These are phyloP conservation scores for Bipolaris bicolor DNA, from an alignment of 2,329 filamentous ascomycete species.

Conservation along the genomic window DNA sequence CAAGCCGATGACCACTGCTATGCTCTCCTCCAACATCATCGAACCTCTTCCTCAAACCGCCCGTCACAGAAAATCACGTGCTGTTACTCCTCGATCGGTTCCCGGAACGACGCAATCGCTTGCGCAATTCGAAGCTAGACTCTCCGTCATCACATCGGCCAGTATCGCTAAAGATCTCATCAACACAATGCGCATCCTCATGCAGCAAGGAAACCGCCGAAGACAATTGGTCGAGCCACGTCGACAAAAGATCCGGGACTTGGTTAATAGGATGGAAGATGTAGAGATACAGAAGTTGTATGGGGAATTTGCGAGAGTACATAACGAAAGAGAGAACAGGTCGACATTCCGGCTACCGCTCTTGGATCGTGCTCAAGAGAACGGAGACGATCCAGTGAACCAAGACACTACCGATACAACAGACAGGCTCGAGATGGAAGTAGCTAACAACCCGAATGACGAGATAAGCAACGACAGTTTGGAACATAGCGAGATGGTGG, in stretches of 20 bases:
- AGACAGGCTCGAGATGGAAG: background rate
- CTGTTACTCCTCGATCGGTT: background rate
- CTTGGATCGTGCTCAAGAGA: background rate
- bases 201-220: background rate
- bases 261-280: background rate
- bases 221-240: background rate
- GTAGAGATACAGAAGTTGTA: background rate
- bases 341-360: constrained; percentile 10
- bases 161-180: background rate
- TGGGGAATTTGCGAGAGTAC: background rate
- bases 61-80: background rate
- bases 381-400: background rate
- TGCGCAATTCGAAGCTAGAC: background rate
- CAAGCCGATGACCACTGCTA: background rate
- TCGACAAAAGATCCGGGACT: background rate
- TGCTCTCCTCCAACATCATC: background rate
- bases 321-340: background rate
- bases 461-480: background rate
- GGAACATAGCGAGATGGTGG: background rate
- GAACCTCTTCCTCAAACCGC: background rate
- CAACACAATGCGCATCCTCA: constrained; percentile 1
- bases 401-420: accelerated
- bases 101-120: background rate
- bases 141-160: background rate
- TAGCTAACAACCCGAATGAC: too few species aligned